Percentiles rank a stretch among this genome's conserved stretches.
phyloP scores from a whole-genome alignment of 441 rosid species.

The Bruguiera hainesii region DNA sequence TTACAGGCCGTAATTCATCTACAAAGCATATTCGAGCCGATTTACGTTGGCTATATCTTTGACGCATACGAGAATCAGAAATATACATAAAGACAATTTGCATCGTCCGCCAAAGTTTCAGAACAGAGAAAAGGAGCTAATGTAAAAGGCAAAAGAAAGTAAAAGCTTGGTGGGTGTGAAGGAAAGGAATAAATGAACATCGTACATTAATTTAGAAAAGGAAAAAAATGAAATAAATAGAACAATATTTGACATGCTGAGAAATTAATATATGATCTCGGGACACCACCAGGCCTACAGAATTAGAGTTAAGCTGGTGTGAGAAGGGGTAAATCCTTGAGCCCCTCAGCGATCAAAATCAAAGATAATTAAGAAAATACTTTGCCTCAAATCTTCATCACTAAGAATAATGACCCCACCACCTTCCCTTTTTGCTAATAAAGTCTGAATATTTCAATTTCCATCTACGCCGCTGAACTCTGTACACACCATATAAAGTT shows the following conservation, averaged over 20 bases:
- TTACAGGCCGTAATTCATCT: no score
- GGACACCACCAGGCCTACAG: constrained; percentile 16
- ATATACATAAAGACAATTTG: no score
- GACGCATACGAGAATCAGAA: no score
- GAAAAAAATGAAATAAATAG: no score
- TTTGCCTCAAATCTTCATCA: no score
- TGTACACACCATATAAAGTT: background rate
- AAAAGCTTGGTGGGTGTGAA: background rate
- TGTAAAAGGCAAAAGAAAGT: no score
- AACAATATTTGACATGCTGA: background rate
- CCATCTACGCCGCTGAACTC: constrained; percentile 8
- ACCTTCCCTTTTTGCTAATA: constrained; percentile 13
- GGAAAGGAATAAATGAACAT: constrained; percentile 2
- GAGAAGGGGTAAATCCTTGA: constrained; percentile 19
- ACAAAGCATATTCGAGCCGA: no score
- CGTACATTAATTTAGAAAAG: background rate
- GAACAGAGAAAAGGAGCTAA: no score
- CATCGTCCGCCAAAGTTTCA: no score
- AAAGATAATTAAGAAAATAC: no score
- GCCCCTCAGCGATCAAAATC: no score
- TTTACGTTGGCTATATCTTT: no score
- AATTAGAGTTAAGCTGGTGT: constrained; percentile 24
- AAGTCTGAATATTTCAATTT: background rate
- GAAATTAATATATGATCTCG: background rate
- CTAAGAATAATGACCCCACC: background rate